phyloP scores from a whole-genome alignment of 1,284 basidiomycete species.

The Phenoliferia sp. region DNA sequence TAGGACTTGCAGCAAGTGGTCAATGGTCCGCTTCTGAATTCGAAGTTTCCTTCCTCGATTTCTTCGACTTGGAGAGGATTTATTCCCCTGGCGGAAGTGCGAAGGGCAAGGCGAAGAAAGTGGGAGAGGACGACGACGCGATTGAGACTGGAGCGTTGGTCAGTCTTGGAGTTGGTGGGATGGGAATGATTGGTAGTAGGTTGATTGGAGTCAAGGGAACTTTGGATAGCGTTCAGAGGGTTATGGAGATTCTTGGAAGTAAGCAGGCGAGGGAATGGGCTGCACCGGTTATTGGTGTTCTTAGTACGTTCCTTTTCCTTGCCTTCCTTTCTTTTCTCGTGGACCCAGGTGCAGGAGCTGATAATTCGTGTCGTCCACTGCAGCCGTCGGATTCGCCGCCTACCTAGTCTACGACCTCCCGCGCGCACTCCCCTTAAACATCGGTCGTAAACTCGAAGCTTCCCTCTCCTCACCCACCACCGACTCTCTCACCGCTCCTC shows the following conservation, averaged over 20 bases:
- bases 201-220: conserved; percentile 70
- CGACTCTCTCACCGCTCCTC: conserved; percentile 39
- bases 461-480: conserved; percentile 49
- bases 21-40: conserved; percentile 39
- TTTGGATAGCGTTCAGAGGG: conserved; percentile 67
- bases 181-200: conserved; percentile 80
- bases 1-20: conserved; percentile 27
- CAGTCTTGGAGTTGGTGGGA: conserved; percentile 73
- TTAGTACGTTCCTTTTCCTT: conserved; percentile 37
- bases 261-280: conserved; percentile 81
- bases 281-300: conserved; percentile 73
- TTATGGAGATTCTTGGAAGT: conserved; percentile 75
- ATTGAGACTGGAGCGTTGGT: conserved; percentile 63
- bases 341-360: not conserved
- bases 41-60: conserved; percentile 56
- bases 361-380: not conserved
- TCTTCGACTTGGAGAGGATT: conserved; percentile 83
- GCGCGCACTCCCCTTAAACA: conserved; percentile 80
- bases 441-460: conserved; percentile 62
- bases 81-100: conserved; percentile 51
- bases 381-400: conserved; percentile 64
- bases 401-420: conserved; percentile 89
- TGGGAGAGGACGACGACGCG: conserved; percentile 53
- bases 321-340: not conserved
- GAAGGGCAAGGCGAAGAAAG: conserved; percentile 31